phyloP scores from a whole-genome alignment of 306 rosid species.

The Trichosanthes cucumerina region DNA sequence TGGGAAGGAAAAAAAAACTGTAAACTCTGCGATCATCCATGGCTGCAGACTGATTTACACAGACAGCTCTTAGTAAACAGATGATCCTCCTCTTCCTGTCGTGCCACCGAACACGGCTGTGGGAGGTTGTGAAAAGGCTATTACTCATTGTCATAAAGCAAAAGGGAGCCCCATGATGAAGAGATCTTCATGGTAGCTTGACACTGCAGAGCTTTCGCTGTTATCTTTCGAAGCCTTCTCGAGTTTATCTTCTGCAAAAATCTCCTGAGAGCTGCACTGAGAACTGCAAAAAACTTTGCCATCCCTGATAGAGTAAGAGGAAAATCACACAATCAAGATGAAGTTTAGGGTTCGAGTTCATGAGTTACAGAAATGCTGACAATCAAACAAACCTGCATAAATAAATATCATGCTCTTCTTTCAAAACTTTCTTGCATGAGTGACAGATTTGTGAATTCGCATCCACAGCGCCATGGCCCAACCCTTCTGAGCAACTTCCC shows the following conservation, averaged over 20 bases:
- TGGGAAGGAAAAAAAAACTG: slow-evolving; percentile 16
- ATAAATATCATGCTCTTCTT: slow-evolving; percentile 35
- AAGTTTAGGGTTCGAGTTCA: not conserved
- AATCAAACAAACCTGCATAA: slow-evolving; percentile 40
- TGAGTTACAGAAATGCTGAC: not conserved
- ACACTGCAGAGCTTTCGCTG: slow-evolving; percentile 37
- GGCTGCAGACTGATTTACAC: slow-evolving; percentile 33
- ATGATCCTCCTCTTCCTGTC: slow-evolving; percentile 17
- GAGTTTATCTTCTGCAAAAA: slow-evolving; percentile 33
- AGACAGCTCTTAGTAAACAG: slow-evolving; percentile 27
- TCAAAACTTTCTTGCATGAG: slow-evolving; percentile 45
- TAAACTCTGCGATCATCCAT: slow-evolving; percentile 30
- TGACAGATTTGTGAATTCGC: slow-evolving; percentile 29
- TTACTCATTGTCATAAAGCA: slow-evolving; percentile 19
- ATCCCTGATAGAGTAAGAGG: slow-evolving; percentile 28
- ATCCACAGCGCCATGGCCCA: slow-evolving; percentile 14
- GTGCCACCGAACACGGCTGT: slow-evolving; percentile 1
- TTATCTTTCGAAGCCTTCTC: slow-evolving; percentile 26
- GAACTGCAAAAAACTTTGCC: slow-evolving; percentile 65
- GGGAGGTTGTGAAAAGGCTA: slow-evolving; percentile 12
- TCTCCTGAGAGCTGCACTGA: slow-evolving; percentile 34
- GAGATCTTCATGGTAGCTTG: slow-evolving; percentile 56
- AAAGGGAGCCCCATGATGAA: slow-evolving; percentile 44
- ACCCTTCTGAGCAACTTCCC: slow-evolving; percentile 21
- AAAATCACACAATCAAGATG: slow-evolving; percentile 7